Evolutionary conservation across 2,329 filamentous ascomycete species (phyloP), one percentile per base, ranked within the genome.

Genomic region (Epichloe coenophiala): DNA sequence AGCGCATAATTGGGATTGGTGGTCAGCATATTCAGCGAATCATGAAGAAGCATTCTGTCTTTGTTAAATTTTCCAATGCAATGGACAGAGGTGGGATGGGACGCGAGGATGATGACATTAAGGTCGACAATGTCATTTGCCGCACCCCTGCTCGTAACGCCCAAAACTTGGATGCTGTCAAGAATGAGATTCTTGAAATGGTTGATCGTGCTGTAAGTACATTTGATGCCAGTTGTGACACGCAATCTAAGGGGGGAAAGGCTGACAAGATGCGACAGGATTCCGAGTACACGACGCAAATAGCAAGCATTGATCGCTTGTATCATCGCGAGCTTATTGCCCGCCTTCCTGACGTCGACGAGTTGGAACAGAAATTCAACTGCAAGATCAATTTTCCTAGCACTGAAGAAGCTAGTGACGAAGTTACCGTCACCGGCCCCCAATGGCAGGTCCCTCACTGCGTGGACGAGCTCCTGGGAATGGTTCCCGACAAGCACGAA

Each of bases 1-100:
- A 98, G 73, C 89, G 93, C 46, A 98, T 98, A 63, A 98, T 98
- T 56, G 93, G 93, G 48, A 97, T 98, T 60, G 93, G 93, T 54
- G 93, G 93, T 9, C 91, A 97, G 65, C 93, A 98, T 63, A 98
- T 98, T 58, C 93, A 98, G 68, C 88, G 91, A 50, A 97, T 98
- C 72, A 98, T 98, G 93, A 97, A 98, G 75, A 97, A 97, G 71
- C 95, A 98, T 69, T 97, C 93, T 0, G 93, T 98, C 58, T 98
- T 98, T 61, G 93, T 98, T 71, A 98, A 98, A 66, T 98, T 98
- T 63, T 95, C 89, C 57, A 98, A 98, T 60, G 93, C 93, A 15
- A 97, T 97, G 90, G 93, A 98, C 64, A 84, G 93, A 63, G 93
- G 65, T 38, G 70, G 90, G 37, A 85, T 94, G 67, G 88, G 89